Evolutionary conservation across 2,329 filamentous ascomycete species (phyloP).

Genomic region (Blumeria graminis): DNA sequence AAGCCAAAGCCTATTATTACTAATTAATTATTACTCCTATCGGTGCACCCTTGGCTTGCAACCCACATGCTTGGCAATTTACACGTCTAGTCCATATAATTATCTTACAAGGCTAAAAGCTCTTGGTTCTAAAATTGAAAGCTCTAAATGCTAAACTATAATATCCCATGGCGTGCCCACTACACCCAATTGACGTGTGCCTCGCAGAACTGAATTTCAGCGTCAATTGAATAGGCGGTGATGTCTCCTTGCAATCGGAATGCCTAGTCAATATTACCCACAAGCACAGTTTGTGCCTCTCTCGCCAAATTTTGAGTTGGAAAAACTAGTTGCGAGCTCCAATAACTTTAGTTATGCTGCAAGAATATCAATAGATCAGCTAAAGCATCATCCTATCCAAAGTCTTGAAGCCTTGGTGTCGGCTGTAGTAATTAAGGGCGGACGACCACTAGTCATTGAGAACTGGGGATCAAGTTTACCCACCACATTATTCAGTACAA

Average conservation of each 20-base stretch:
- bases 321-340: constrained; percentile 48
- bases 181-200: too few species aligned
- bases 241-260: constrained; percentile 16
- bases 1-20: too few species aligned
- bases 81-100: too few species aligned
- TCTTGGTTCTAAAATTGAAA: too few species aligned
- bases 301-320: constrained; percentile 60
- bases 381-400: constrained; percentile 50
- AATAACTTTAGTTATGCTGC: constrained; percentile 74
- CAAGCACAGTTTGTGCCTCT: constrained; percentile 84
- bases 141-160: too few species aligned
- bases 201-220: too few species aligned
- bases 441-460: constrained; percentile 75
- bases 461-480: constrained; percentile 62
- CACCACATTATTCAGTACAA: constrained; percentile 49
- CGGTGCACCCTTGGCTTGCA: too few species aligned
- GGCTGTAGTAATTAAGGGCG: constrained; percentile 61
- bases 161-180: too few species aligned
- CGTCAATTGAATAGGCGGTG: too few species aligned
- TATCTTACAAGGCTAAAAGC: too few species aligned
- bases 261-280: constrained; percentile 53
- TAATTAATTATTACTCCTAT: too few species aligned
- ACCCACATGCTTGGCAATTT: too few species aligned
- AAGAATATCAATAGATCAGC: constrained; percentile 54
- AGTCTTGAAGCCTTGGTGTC: constrained; percentile 72